A percentile compares a stretch with the other conserved stretches of the same genome.
These are phyloP conservation scores for Scheffersomyces stambukii DNA, from an alignment of 1,139 yeast genomes.

Conservation along the genomic window DNA sequence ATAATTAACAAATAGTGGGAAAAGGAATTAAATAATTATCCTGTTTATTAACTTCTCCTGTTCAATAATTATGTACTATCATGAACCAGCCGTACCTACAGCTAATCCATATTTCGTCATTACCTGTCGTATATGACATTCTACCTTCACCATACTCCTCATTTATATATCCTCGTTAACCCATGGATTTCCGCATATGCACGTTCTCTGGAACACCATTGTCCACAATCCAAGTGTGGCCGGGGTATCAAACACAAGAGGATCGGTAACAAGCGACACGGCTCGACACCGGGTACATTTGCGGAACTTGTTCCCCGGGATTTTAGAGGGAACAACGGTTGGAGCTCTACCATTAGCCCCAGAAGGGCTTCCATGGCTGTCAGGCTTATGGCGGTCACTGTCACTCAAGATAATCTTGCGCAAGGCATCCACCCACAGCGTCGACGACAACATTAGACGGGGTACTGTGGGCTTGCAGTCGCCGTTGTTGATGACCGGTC, in stretches of 20 bases:
- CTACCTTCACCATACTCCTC: no score
- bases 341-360: no score
- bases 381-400: constrained; percentile 5
- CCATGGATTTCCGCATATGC: constrained; percentile 83
- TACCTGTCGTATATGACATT: no score
- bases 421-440: constrained; percentile 42
- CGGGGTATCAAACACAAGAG: constrained; percentile 34
- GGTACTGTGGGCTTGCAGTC: no score
- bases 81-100: no score
- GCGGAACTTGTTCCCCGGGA: constrained; percentile 26
- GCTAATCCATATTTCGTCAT: no score
- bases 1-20: no score
- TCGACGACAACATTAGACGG: no score
- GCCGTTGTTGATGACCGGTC: no score
- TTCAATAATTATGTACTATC: no score
- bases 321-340: no score
- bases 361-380: constrained; percentile 3
- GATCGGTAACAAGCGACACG: constrained; percentile 49
- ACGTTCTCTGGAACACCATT: constrained; percentile 68
- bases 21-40: no score
- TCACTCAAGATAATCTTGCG: constrained; percentile 35
- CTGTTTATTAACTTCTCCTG: neutral
- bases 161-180: constrained; percentile 32
- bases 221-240: constrained; percentile 56
- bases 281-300: constrained; percentile 70